Evolutionary conservation across 192 early-diverging fungal species (phyloP).

Genomic region (Coemansia interrupta): DNA sequence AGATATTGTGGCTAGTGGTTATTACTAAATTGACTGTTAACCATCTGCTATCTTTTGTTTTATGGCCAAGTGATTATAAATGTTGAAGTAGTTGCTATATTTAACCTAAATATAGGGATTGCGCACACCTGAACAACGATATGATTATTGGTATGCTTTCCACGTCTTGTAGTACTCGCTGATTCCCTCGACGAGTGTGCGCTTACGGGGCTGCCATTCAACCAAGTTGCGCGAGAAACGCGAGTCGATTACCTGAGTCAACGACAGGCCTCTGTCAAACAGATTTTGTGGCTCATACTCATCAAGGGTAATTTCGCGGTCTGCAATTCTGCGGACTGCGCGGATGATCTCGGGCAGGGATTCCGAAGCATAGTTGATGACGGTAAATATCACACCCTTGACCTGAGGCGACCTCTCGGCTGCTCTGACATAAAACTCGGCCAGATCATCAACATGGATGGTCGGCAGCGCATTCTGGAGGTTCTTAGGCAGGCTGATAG

Average conservation of each 20-base stretch:
- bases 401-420: constrained; percentile 6
- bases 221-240: constrained; percentile 2
- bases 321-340: constrained; percentile 7
- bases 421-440: constrained; percentile 13
- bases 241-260: constrained; percentile 13
- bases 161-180: constrained; percentile 11
- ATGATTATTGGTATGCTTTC: constrained; percentile 5
- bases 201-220: constrained; percentile 16
- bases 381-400: constrained; percentile 6
- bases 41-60: too few relatives aligned
- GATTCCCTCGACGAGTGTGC: constrained; percentile 10
- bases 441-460: constrained; percentile 17
- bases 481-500: constrained; percentile 7
- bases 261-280: constrained; percentile 2
- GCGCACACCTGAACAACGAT: too few relatives aligned
- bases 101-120: too few relatives aligned
- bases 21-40: too few relatives aligned
- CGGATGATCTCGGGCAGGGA: constrained; percentile 6
- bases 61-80: too few relatives aligned
- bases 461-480: constrained; percentile 12
- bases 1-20: too few relatives aligned
- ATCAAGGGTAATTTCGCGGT: constrained; percentile 8
- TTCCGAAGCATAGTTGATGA: constrained; percentile 11
- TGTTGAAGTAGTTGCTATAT: too few relatives aligned
- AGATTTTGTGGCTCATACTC: constrained; percentile 1